Evolutionary conservation across 768 basidiomycete species (phyloP).

Genomic region (Mycena albidolilacea): DNA sequence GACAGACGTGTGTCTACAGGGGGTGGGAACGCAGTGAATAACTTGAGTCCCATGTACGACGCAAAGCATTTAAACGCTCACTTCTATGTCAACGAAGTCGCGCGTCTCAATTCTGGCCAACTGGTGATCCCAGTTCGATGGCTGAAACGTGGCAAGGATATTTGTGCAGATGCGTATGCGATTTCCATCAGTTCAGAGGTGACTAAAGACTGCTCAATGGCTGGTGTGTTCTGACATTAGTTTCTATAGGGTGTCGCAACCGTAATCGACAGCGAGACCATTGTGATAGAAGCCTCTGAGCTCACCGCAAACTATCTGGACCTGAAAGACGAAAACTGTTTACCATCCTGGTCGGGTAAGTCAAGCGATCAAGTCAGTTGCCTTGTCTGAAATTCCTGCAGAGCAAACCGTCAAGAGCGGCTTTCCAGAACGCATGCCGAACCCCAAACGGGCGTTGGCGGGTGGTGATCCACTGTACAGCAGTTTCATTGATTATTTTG

Average conservation of each 20-base stretch:
- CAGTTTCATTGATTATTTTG: conserved; percentile 51
- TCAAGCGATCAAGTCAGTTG: neutral
- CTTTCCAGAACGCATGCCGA: conserved; percentile 19
- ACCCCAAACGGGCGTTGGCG: conserved; percentile 46
- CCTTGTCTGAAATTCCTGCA: conserved; percentile 27
- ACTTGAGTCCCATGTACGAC: conserved; percentile 27
- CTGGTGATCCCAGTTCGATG: conserved; percentile 23
- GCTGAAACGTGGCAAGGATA: neutral
- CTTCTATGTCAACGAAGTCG: conserved; percentile 25
- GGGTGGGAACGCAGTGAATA: too few relatives aligned
- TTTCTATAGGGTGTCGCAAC: neutral
- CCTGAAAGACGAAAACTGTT: conserved; percentile 3
- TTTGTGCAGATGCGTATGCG: conserved; percentile 4
- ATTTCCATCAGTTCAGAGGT: neutral
- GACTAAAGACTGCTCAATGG: neutral
- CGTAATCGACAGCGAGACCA: neutral
- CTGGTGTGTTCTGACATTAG: neutral
- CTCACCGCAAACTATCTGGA: conserved; percentile 2
- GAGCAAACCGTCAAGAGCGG: too few relatives aligned
- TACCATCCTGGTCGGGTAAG: too few relatives aligned
- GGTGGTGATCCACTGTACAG: conserved; percentile 50
- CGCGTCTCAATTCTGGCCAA: neutral
- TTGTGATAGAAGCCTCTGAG: neutral
- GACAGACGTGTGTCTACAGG: too few relatives aligned
- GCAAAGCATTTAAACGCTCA: neutral